Evolutionary conservation across 1,284 basidiomycete genomes (phyloP).

Genomic region (Ceratorhiza oryzae-sativae): DNA sequence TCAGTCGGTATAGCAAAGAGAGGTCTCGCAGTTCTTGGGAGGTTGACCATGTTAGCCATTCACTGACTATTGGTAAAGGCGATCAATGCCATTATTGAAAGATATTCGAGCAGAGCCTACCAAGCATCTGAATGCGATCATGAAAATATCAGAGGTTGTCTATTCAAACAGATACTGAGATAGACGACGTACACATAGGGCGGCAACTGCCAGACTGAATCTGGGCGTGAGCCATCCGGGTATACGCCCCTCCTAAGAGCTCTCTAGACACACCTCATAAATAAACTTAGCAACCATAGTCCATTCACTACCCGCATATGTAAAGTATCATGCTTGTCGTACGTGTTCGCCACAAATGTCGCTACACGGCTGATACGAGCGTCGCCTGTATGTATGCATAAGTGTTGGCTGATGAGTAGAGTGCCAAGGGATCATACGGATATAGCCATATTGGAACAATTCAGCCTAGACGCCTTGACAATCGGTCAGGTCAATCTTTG

Average conservation of each 20-base stretch:
- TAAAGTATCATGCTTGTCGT: background rate
- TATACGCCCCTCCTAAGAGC: too few species aligned
- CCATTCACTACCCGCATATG: constrained; percentile 36
- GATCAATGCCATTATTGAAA: background rate
- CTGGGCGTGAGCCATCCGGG: background rate
- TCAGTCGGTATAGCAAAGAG: constrained; percentile 9
- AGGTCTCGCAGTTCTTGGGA: constrained; percentile 29
- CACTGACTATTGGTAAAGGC: background rate
- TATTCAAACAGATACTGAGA: too few species aligned
- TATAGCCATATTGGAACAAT: constrained; percentile 38
- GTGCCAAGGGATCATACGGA: background rate
- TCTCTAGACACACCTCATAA: background rate
- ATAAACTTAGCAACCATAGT: constrained; percentile 28
- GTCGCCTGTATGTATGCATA: background rate
- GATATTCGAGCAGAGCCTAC: background rate
- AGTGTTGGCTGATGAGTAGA: background rate
- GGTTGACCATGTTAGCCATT: constrained; percentile 36
- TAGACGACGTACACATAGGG: background rate
- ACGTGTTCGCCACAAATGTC: constrained; percentile 19
- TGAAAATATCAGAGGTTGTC: too few species aligned
- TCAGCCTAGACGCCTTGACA: constrained; percentile 13
- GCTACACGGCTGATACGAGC: constrained; percentile 25
- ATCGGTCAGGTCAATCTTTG: background rate
- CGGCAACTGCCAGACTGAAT: background rate
- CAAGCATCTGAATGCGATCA: constrained; percentile 6